phyloP scores from a whole-genome alignment of 139 green algal genomes.

The Raphidocelis subcapitata region DNA sequence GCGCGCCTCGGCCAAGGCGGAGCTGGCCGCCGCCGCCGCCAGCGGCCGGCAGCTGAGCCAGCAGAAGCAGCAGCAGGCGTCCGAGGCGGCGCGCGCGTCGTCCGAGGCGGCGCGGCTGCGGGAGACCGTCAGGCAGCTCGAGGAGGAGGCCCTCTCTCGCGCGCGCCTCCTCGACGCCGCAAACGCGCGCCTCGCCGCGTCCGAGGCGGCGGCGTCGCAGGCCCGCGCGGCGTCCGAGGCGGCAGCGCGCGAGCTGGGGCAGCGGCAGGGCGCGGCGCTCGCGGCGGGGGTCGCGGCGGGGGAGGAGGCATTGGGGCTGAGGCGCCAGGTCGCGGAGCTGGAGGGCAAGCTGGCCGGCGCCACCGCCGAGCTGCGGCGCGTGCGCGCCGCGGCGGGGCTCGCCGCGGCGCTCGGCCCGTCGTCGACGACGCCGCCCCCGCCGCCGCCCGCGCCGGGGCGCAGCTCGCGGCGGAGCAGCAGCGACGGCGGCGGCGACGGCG shows the following conservation, averaged over 20 bases:
- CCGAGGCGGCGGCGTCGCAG: no score
- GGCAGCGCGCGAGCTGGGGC: neutral
- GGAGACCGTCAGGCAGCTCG: no score
- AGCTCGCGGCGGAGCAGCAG: neutral
- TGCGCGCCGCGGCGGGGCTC: constrained; percentile 19
- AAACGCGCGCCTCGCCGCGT: no score
- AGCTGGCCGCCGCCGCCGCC: constrained; percentile 9
- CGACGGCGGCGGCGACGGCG: neutral
- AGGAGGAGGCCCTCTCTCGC: no score
- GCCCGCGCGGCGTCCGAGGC: no score
- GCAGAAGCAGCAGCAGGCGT: constrained; percentile 1
- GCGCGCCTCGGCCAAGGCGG: constrained; percentile 12
- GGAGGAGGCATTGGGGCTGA: neutral
- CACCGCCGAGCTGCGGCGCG: constrained; percentile 2
- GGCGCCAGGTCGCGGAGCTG: neutral
- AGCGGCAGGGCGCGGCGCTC: neutral
- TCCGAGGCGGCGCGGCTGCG: constrained; percentile 3
- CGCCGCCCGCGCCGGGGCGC: neutral
- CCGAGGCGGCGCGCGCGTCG: neutral
- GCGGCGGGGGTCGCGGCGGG: neutral
- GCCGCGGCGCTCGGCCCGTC: neutral
- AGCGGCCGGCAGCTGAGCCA: constrained; percentile 15
- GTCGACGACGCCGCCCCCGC: neutral
- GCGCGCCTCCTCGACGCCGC: no score
- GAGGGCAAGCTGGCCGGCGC: constrained; percentile 23